Conservation (phyloP, 805 yeast species). For the Metschnikowia kofuensis region DNA sequence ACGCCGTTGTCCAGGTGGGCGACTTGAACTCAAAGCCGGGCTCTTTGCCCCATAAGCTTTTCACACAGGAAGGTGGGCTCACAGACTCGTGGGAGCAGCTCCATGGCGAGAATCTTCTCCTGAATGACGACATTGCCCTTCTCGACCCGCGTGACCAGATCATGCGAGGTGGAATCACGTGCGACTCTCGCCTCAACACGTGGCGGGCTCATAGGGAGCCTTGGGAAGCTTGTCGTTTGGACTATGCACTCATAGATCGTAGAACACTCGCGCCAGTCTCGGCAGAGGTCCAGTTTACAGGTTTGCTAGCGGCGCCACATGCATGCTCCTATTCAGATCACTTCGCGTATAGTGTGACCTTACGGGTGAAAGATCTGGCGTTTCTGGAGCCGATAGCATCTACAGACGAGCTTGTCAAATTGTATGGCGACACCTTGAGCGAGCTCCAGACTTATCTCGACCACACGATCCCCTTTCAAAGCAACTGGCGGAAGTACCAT, state of each 20-base stretch:
- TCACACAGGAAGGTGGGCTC: conserved; percentile 66
- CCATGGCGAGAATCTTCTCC: conserved; percentile 40
- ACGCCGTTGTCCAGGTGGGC: conserved; percentile 86
- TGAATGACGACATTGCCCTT: conserved; percentile 22
- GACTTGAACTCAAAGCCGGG: conserved; percentile 90
- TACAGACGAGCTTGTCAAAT: conserved; percentile 21
- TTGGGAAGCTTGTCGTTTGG: conserved; percentile 82
- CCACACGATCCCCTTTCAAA: conserved; percentile 54
- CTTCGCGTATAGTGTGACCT: conserved; percentile 65
- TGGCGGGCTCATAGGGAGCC: conserved; percentile 63
- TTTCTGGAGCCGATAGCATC: conserved; percentile 1
- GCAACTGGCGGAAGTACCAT: conserved; percentile 62
- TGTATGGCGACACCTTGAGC: conserved; percentile 29
- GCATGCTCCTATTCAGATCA: conserved; percentile 82
- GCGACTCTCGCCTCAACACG: conserved; percentile 83
- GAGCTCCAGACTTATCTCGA: conserved; percentile 29
- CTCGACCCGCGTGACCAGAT: conserved; percentile 53
- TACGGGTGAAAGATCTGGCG: conserved; percentile 17
- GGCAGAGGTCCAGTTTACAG: conserved; percentile 77
- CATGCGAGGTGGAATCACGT: conserved; percentile 74
- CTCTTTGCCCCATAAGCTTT: conserved; percentile 72
- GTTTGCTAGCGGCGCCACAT: conserved; percentile 50
- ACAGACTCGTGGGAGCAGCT: conserved; percentile 79
- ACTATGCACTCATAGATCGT: conserved; percentile 79
- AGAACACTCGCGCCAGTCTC: conserved; percentile 47